phyloP scores from a whole-genome alignment of 2,329 filamentous ascomycete species.

The Parafenestella ontariensis region DNA sequence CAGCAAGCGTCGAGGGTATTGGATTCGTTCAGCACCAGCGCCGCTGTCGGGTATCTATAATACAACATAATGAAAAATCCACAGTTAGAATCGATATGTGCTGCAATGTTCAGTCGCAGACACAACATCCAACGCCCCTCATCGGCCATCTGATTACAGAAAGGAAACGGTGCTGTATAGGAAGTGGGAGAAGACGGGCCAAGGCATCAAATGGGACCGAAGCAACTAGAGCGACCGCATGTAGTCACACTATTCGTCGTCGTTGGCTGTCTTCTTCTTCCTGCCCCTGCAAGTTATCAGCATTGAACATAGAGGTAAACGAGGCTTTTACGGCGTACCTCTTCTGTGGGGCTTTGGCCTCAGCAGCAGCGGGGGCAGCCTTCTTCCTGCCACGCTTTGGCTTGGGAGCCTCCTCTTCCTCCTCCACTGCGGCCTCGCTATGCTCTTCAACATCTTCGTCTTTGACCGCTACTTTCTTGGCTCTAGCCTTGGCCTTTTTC shows the following conservation, averaged over 20 bases:
- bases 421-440: constrained; percentile 14
- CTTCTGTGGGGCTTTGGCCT: constrained; percentile 36
- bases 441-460: constrained; percentile 19
- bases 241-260: constrained; percentile 21
- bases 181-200: background rate
- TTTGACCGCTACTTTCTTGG: constrained; percentile 37
- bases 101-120: background rate
- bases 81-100: background rate
- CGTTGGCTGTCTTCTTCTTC: constrained; percentile 32
- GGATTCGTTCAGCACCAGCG: background rate
- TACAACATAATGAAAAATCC: background rate
- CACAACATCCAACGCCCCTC: background rate
- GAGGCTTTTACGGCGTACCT: constrained; percentile 20
- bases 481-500: constrained; percentile 36
- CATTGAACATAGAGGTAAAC: too few relatives aligned
- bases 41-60: constrained; percentile 2
- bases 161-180: background rate
- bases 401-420: constrained; percentile 25
- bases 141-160: background rate
- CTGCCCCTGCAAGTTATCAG: constrained; percentile 27
- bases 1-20: background rate
- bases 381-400: constrained; percentile 32
- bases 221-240: too few relatives aligned
- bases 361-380: constrained; percentile 16
- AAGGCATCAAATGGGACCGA: background rate